Conservation (phyloP, 331 rosid genomes). For the Malus hybrid region DNA sequence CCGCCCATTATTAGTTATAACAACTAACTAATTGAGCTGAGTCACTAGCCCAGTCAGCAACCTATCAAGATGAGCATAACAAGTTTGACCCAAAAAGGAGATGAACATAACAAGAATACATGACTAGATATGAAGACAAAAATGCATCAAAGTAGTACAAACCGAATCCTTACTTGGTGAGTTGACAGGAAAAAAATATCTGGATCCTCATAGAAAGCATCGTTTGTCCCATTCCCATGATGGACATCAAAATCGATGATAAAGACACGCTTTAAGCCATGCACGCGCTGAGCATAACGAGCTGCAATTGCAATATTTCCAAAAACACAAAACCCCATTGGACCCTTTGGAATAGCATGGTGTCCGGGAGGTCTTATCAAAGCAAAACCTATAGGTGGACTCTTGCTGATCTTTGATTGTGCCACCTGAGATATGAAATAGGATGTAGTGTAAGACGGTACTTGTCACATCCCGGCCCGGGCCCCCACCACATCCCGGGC, state of each 20-base stretch:
- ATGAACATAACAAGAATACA: neutral
- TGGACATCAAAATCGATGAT: conserved; percentile 94
- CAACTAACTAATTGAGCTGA: too few species aligned
- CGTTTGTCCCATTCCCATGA: conserved; percentile 95
- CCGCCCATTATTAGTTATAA: too few species aligned
- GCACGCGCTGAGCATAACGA: conserved; percentile 83
- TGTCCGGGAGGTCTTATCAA: conserved; percentile 96
- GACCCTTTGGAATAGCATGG: conserved; percentile 86
- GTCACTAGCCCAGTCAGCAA: too few species aligned
- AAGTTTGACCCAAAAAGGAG: too few species aligned
- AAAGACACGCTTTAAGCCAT: conserved; percentile 78
- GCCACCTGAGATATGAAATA: conserved; percentile 46
- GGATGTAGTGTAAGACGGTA: neutral
- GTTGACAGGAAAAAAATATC: conserved; percentile 90
- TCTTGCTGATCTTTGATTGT: conserved; percentile 45
- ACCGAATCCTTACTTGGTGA: conserved; percentile 73
- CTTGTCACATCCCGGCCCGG: too few species aligned
- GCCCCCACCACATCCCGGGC: too few species aligned
- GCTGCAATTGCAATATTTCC: conserved; percentile 94
- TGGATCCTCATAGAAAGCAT: conserved; percentile 85
- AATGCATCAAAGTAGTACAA: neutral
- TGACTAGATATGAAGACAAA: neutral
- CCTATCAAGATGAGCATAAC: neutral
- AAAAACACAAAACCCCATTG: conserved; percentile 94
- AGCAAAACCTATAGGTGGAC: conserved; percentile 86